A percentile compares a stretch with the other conserved stretches of the same genome.
Conservation (phyloP, 2,329 filamentous ascomycete genomes). For the Fusarium austroafricanum region DNA sequence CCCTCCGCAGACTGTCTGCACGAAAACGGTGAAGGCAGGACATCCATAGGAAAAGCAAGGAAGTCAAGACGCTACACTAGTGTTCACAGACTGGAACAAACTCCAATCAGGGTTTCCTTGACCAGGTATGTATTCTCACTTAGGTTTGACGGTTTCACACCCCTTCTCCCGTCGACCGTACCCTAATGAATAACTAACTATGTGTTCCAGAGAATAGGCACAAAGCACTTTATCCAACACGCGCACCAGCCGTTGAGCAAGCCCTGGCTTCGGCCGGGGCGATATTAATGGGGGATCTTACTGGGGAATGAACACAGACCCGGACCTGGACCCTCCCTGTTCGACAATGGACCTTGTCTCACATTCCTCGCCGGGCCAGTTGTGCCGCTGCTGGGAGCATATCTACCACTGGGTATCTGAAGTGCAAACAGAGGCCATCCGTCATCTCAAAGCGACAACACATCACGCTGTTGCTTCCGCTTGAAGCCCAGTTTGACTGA, state of each 20-base stretch:
- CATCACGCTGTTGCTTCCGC: slow-evolving; percentile 14
- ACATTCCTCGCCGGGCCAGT: slow-evolving; percentile 6
- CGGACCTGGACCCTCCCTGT: slow-evolving; percentile 5
- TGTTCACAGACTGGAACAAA: background rate
- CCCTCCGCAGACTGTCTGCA: slow-evolving; percentile 38
- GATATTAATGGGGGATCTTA: slow-evolving; percentile 30
- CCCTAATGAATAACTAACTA: background rate
- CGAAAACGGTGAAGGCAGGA: slow-evolving; percentile 42
- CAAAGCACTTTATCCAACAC: slow-evolving; percentile 31
- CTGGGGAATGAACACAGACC: slow-evolving; percentile 8
- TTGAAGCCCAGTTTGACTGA: background rate
- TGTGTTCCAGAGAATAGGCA: slow-evolving; percentile 21
- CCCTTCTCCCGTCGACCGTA: background rate
- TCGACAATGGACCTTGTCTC: slow-evolving; percentile 17
- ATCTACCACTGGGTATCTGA: background rate
- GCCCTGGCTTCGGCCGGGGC: slow-evolving; percentile 19
- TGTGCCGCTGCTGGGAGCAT: slow-evolving; percentile 1
- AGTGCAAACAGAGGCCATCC: slow-evolving; percentile 9
- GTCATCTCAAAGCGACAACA: slow-evolving; percentile 23
- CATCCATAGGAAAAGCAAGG: slow-evolving; percentile 7
- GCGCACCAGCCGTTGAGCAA: slow-evolving; percentile 23
- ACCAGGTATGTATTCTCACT: background rate
- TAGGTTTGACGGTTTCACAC: background rate
- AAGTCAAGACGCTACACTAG: background rate
- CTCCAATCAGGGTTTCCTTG: slow-evolving; percentile 41